Conservation (phyloP, 208 protist genomes). For the Trypanosoma brucei region DNA sequence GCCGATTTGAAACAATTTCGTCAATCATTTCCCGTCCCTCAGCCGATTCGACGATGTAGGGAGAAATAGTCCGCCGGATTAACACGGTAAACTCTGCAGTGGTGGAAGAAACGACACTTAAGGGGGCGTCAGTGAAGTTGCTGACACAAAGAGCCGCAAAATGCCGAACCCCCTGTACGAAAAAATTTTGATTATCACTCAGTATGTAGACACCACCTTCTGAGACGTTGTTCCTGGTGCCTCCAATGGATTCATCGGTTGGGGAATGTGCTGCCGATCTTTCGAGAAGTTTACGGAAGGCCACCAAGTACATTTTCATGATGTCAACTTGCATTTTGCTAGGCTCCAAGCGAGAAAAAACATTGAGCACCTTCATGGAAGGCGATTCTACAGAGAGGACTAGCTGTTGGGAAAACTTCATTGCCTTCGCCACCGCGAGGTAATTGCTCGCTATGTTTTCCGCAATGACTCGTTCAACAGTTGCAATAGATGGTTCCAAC, state of each 20-base stretch:
- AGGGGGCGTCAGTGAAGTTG: slow-evolving; percentile 61
- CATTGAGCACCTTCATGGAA: slow-evolving; percentile 31
- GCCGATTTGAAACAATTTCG: slow-evolving; percentile 51
- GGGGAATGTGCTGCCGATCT: slow-evolving; percentile 37
- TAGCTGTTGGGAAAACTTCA: slow-evolving; percentile 70
- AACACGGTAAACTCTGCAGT: slow-evolving; percentile 52
- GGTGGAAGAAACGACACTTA: slow-evolving; percentile 36
- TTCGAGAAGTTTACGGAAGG: slow-evolving; percentile 83
- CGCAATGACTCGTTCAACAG: slow-evolving; percentile 69
- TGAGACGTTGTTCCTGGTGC: slow-evolving; percentile 16
- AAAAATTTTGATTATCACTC: slow-evolving; percentile 39
- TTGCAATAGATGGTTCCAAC: slow-evolving; percentile 30
- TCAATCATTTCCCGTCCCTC: slow-evolving; percentile 71
- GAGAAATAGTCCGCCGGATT: slow-evolving; percentile 62
- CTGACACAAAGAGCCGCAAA: slow-evolving; percentile 61
- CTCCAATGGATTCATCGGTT: slow-evolving; percentile 4
- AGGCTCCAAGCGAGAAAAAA: slow-evolving; percentile 60
- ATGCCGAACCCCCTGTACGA: slow-evolving; percentile 38
- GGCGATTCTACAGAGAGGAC: slow-evolving; percentile 55
- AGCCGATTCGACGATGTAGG: slow-evolving; percentile 72
- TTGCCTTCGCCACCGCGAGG: slow-evolving; percentile 59
- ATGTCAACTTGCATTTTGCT: slow-evolving; percentile 63
- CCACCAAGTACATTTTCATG: slow-evolving; percentile 63
- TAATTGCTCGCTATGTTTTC: slow-evolving; percentile 59
- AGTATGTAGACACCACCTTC: slow-evolving; percentile 41